Evolutionary conservation across 2,329 filamentous ascomycete species (phyloP), one percentile per base, ranked within the genome.

Genomic region (Kalaharituber pfeilii): DNA sequence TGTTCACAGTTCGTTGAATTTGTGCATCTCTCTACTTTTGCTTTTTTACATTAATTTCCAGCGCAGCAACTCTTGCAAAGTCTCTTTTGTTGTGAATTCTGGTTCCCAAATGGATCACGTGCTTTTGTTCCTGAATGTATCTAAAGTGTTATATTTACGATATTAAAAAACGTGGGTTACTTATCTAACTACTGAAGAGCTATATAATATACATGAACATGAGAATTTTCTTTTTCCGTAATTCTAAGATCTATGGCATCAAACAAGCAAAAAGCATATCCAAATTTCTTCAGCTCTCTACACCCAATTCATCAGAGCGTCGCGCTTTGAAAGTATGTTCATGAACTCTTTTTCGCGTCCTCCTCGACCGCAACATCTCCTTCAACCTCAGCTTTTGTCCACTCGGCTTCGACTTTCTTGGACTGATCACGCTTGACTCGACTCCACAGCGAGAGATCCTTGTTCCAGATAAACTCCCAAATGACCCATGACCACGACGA

Each of bases 381-480:
- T 8, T 56, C 57, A 13, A 61, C 22, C 45, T 61, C 59, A 39
- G 59, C 59, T 22, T 57, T 57, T 0, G 59, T 61, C 58, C 59
- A 61, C 8, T 45, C 59, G 13, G 69, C 69, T 52, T 69, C 77
- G 50, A 82, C 78, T 59, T 76, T 73, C 55, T 54, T 57, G 15
- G 55, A 53, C 63, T 89, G 78, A 67, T 84, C 84, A 62, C 91
- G 75, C 80, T 98, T 98, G 33, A 98, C 88, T 54, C 91, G 78
- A 70, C 87, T 94, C 72, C 80, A 89, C 67, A 95, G 77, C 25
- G 89, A 88, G 47, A 96, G 86, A 62, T 84, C 80, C 64, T 84
- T 80, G 67, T 98, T 91, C 71, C 81, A 78, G 62, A 98, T 84
- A 70, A 98, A 98, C 56, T 89, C 86, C 86, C 86, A 96, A 62